These are phyloP conservation scores for Fusarium camptoceras DNA, from an alignment of 2,329 filamentous ascomycete genomes.

Conservation along the genomic window DNA sequence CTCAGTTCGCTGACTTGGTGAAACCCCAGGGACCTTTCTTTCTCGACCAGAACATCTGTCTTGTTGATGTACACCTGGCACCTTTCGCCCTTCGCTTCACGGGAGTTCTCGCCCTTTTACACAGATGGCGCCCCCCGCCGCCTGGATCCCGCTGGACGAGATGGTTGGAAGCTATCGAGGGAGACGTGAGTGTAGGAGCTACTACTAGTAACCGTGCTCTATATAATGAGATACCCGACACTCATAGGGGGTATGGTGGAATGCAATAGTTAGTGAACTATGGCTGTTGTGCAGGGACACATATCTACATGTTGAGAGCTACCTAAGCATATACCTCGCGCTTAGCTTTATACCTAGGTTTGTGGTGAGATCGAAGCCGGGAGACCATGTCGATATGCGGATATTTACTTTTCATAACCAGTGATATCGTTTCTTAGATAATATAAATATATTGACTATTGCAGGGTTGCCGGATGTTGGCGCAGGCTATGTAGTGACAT, in stretches of 20 bases:
- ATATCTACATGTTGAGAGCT: background rate
- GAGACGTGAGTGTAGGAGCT: slow-evolving; percentile 69
- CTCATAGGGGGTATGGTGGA: slow-evolving; percentile 49
- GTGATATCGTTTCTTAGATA: slow-evolving; percentile 15
- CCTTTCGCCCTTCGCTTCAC: slow-evolving; percentile 78
- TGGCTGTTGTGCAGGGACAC: background rate
- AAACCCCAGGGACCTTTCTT: slow-evolving; percentile 74
- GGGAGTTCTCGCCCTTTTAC: slow-evolving; percentile 73
- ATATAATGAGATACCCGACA: slow-evolving; percentile 69
- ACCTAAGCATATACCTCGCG: background rate
- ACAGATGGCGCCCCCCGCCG: slow-evolving; percentile 74
- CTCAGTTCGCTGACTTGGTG: background rate
- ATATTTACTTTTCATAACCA: background rate
- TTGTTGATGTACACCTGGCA: slow-evolving; percentile 81
- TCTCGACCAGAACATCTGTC: slow-evolving; percentile 60
- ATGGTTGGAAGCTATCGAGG: slow-evolving; percentile 78
- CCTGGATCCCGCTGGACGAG: slow-evolving; percentile 72
- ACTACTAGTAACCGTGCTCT: slow-evolving; percentile 73
- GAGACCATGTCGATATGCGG: background rate
- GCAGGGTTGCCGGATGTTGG: background rate
- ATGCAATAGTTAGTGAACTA: background rate
- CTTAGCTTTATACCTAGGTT: background rate
- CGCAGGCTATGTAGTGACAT: slow-evolving; percentile 31
- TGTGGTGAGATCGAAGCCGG: background rate
- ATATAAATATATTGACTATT: slow-evolving; percentile 6